A percentile compares a stretch with the other conserved stretches of the same genome.
These are phyloP conservation scores for Nephelium lappaceum DNA, from an alignment of 345 rosid species.

Conservation along the genomic window DNA sequence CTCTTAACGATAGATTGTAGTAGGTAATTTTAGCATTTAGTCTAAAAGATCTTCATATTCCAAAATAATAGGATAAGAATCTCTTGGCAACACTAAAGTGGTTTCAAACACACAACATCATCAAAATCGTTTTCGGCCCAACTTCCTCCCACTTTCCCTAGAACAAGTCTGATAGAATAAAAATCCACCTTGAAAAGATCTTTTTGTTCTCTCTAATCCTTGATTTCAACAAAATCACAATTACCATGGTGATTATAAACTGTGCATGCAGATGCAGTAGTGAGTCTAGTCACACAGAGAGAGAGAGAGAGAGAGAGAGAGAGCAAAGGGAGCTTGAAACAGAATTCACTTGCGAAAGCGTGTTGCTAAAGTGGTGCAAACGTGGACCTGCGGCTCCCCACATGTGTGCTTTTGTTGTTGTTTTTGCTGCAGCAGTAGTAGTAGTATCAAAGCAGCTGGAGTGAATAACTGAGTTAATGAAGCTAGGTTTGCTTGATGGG, in stretches of 20 bases:
- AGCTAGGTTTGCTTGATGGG: neutral
- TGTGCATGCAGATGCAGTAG: neutral
- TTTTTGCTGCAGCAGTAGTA: neutral
- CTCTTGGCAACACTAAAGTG: neutral
- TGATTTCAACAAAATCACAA: neutral
- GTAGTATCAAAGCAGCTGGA: neutral
- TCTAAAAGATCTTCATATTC: neutral
- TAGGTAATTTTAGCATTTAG: neutral
- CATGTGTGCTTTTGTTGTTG: neutral
- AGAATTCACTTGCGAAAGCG: neutral
- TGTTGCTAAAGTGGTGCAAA: neutral
- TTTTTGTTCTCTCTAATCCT: neutral
- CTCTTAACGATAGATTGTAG: neutral
- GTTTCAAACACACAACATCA: neutral
- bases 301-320: too few relatives aligned
- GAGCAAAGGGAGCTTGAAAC: neutral
- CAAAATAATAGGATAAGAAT: neutral
- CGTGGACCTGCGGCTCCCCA: slow-evolving; percentile 20
- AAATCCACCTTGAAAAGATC: too few relatives aligned
- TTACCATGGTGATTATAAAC: neutral
- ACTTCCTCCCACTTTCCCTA: neutral
- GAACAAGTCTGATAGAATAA: neutral
- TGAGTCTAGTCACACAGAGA: too few relatives aligned
- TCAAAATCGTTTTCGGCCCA: neutral
- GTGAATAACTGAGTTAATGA: neutral